Conservation (phyloP, 768 basidiomycete species). For the Lactarius akahatsu region DNA sequence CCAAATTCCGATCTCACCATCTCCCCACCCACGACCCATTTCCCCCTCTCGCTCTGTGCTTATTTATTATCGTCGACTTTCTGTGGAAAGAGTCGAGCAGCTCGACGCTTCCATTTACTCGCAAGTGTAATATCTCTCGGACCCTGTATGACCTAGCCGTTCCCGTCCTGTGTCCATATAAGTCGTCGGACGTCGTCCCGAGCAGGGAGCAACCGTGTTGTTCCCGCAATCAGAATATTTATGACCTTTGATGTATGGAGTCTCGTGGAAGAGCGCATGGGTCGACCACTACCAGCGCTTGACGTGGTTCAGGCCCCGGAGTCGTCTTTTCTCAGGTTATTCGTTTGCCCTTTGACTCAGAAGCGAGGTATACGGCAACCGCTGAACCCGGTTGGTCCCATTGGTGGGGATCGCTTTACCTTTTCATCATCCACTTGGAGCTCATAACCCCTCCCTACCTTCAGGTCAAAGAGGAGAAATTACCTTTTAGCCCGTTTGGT, state of each 20-base stretch:
- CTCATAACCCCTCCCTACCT: no score
- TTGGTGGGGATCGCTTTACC: no score
- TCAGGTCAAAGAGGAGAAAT: no score
- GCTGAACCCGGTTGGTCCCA: no score
- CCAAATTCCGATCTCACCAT: neutral
- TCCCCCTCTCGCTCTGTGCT: neutral
- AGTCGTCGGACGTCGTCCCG: neutral
- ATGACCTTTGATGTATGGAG: neutral
- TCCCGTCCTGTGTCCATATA: neutral
- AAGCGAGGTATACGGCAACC: no score
- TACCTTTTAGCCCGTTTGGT: no score
- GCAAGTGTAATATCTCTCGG: slow-evolving; percentile 13
- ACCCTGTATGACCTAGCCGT: slow-evolving; percentile 20
- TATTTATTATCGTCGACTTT: neutral
- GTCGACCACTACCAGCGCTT: no score
- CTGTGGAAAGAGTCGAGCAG: neutral
- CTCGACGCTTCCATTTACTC: slow-evolving; percentile 6
- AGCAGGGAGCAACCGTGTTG: slow-evolving; percentile 16
- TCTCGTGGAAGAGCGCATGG: no score
- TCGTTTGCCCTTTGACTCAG: no score
- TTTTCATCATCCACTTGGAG: no score
- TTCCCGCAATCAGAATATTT: slow-evolving; percentile 13
- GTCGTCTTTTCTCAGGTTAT: no score
- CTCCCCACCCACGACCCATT: neutral
- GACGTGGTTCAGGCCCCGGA: no score